Percentiles rank a stretch among this genome's conserved stretches.
Evolutionary conservation across 2,329 filamentous ascomycete genomes (phyloP).

Genomic region (Elsinoe batatas): DNA sequence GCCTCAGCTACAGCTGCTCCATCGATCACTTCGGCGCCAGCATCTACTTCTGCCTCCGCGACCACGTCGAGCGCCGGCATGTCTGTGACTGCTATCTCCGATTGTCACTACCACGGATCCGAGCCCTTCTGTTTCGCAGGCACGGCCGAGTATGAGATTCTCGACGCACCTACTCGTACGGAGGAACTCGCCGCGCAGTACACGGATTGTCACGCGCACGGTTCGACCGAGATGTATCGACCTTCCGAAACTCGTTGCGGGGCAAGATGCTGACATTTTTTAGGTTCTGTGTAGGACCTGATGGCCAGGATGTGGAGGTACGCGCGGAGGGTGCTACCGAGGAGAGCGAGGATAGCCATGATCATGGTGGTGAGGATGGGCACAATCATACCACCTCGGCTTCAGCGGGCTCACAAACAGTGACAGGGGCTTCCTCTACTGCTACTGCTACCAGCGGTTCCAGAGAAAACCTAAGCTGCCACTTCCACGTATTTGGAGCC

Average conservation of each 20-base stretch:
- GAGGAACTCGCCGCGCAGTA: slow-evolving; percentile 50
- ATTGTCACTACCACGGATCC: not conserved
- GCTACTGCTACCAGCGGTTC: not conserved
- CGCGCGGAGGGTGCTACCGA: slow-evolving; percentile 28
- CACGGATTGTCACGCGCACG: slow-evolving; percentile 57
- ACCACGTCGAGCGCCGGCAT: not conserved
- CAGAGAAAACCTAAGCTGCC: slow-evolving; percentile 35
- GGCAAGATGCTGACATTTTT: slow-evolving; percentile 5
- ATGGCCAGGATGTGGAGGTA: slow-evolving; percentile 53
- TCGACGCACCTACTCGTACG: slow-evolving; percentile 44
- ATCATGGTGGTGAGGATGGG: not conserved
- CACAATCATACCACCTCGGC: not conserved
- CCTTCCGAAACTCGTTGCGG: not conserved
- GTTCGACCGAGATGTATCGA: slow-evolving; percentile 40
- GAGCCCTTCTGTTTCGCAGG: slow-evolving; percentile 37
- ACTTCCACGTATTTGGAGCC: slow-evolving; percentile 61
- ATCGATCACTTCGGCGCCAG: slow-evolving; percentile 37
- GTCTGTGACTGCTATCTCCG: not conserved
- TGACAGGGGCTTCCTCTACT: slow-evolving; percentile 22
- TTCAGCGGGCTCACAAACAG: not conserved
- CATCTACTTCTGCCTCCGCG: not conserved
- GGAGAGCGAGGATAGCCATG: not conserved
- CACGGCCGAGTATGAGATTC: slow-evolving; percentile 35
- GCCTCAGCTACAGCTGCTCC: not conserved
- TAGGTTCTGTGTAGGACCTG: slow-evolving; percentile 53